These are phyloP conservation scores for Solanum hybrid DNA, from an alignment of 305 asterid genomes.

Conservation along the genomic window DNA sequence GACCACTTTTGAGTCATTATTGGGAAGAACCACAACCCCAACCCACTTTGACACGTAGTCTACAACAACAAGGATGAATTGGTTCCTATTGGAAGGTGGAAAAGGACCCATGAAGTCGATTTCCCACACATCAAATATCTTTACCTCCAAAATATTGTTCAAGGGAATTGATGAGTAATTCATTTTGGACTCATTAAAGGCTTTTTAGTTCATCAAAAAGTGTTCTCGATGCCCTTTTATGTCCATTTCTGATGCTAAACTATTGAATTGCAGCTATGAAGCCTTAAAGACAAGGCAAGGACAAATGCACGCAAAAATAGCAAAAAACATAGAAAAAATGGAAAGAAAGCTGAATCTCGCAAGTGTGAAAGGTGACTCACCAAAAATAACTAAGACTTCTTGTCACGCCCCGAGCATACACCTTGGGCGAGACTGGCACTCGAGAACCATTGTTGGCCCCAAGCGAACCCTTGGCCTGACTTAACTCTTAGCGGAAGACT, in stretches of 20 bases:
- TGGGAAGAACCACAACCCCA: not conserved
- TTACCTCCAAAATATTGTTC: not conserved
- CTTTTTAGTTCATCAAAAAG: not conserved
- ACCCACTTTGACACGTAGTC: not conserved
- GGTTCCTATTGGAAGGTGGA: not conserved
- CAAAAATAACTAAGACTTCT: not conserved
- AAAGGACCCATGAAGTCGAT: not conserved
- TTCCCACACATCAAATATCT: no score
- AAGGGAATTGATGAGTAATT: not conserved
- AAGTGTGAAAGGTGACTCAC: not conserved
- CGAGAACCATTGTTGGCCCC: no score
- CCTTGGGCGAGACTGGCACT: no score
- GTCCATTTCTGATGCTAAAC: not conserved
- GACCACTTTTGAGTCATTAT: not conserved
- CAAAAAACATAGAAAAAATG: not conserved
- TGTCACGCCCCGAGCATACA: no score
- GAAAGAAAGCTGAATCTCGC: no score
- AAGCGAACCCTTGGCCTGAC: no score
- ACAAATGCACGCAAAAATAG: not conserved
- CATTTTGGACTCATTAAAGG: not conserved
- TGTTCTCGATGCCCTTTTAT: not conserved
- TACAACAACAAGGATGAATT: not conserved
- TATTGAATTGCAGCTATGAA: not conserved
- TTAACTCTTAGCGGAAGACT: no score
- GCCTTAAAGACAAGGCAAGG: not conserved